phyloP scores from a whole-genome alignment of 2,329 filamentous ascomycete species.

The Colletotrichum lentis region DNA sequence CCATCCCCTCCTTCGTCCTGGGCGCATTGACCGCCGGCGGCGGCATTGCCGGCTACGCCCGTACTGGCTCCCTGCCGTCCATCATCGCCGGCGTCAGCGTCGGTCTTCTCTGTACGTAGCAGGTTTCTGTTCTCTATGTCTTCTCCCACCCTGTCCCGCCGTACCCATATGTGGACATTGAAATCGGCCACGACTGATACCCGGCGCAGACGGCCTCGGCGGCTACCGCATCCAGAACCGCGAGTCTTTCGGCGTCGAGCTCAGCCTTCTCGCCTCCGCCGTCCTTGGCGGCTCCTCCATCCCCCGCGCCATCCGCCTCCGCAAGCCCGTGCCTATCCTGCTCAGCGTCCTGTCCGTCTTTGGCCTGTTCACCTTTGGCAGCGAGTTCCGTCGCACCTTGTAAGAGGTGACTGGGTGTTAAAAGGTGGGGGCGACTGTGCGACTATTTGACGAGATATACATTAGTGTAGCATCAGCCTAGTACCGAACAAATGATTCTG shows the following conservation, averaged over 20 bases:
- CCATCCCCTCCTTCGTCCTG: constrained; percentile 77
- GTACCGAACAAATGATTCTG: background rate
- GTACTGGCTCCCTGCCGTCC: constrained; percentile 86
- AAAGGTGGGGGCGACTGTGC: background rate
- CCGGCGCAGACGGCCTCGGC: constrained; percentile 72
- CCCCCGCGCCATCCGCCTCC: constrained; percentile 82
- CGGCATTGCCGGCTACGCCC: constrained; percentile 85
- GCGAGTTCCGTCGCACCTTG: constrained; percentile 62
- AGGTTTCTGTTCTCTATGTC: background rate
- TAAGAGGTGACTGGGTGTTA: constrained; percentile 42
- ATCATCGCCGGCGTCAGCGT: constrained; percentile 85
- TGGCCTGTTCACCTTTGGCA: constrained; percentile 82
- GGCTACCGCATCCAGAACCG: constrained; percentile 80
- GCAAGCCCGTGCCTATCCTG: constrained; percentile 84
- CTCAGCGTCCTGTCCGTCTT: constrained; percentile 81
- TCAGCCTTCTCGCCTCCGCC: constrained; percentile 87
- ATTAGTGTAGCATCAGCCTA: constrained; percentile 2
- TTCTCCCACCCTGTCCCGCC: background rate
- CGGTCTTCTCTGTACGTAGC: constrained; percentile 66
- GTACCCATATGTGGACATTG: too few relatives aligned
- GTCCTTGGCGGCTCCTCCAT: constrained; percentile 85
- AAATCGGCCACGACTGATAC: constrained; percentile 12
- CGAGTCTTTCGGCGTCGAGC: constrained; percentile 83
- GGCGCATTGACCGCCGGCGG: constrained; percentile 85
- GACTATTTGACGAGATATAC: background rate